These are phyloP conservation scores for Geranomyces variabilis DNA, from an alignment of 192 early-diverging fungal species.

Conservation along the genomic window DNA sequence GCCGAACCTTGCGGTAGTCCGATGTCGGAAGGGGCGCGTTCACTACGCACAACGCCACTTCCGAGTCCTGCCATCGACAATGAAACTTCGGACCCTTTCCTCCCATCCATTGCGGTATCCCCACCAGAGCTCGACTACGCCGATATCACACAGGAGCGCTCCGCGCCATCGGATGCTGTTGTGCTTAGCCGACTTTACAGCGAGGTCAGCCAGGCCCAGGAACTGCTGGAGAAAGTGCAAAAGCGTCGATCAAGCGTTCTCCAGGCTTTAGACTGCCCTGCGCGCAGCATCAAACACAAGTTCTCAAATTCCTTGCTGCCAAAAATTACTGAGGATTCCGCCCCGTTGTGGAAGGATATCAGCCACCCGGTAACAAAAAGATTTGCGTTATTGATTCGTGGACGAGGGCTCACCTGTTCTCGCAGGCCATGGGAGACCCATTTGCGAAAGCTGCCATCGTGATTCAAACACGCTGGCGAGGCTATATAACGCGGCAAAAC, in stretches of 20 bases:
- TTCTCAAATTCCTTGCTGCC: not conserved
- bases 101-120: slow-evolving; percentile 13
- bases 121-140: slow-evolving; percentile 33
- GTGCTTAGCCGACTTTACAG: slow-evolving; percentile 20
- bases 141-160: slow-evolving; percentile 18
- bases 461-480: slow-evolving; percentile 23
- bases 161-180: slow-evolving; percentile 12
- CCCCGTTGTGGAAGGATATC: slow-evolving; percentile 11
- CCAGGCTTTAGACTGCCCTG: not conserved
- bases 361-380: not conserved
- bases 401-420: not conserved
- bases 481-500: slow-evolving; percentile 11
- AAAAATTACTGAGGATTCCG: not conserved
- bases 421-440: slow-evolving; percentile 13
- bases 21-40: slow-evolving; percentile 16
- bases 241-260: not conserved
- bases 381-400: not conserved
- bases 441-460: slow-evolving; percentile 1
- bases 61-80: slow-evolving; percentile 22
- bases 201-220: slow-evolving; percentile 20
- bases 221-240: slow-evolving; percentile 20
- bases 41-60: not conserved
- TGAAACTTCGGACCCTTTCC: slow-evolving; percentile 7
- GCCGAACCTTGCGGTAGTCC: slow-evolving; percentile 12
- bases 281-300: not conserved